Percentiles rank a stretch among this genome's conserved stretches.
Evolutionary conservation across 768 basidiomycete genomes (phyloP).

Genomic region (Mycena indigotica): DNA sequence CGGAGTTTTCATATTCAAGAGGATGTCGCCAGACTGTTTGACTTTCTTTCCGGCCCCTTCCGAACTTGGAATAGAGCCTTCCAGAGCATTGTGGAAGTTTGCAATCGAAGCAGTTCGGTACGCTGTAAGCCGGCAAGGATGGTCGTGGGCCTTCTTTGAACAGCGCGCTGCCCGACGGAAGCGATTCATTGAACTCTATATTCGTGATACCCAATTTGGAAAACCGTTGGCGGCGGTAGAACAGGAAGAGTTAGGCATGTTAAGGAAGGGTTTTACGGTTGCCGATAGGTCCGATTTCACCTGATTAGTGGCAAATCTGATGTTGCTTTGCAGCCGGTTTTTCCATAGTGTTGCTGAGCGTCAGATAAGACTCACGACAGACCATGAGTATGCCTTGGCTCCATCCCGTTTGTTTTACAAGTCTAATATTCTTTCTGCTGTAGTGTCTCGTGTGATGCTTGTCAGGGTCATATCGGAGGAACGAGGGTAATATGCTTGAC

Average conservation of each 20-base stretch:
- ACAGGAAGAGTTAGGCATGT: conserved; percentile 16
- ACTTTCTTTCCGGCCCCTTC: conserved; percentile 30
- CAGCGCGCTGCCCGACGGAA: conserved; percentile 28
- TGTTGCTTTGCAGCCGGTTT: conserved; percentile 11
- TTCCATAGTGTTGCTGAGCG: conserved; percentile 25
- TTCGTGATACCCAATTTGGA: conserved; percentile 26
- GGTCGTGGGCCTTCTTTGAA: conserved; percentile 35
- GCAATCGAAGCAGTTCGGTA: conserved; percentile 29
- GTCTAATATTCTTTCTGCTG: background rate
- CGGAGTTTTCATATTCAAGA: conserved; percentile 30
- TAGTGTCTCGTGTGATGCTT: conserved; percentile 27
- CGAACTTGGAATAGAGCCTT: conserved; percentile 24
- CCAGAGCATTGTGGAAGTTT: conserved; percentile 34
- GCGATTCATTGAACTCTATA: conserved; percentile 28
- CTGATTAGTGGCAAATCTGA: background rate
- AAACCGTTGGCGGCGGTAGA: conserved; percentile 23
- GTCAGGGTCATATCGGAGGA: conserved; percentile 30
- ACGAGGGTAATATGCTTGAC: conserved; percentile 33
- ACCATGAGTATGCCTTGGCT: conserved; percentile 24
- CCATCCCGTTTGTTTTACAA: no score
- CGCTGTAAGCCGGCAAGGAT: conserved; percentile 25
- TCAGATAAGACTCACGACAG: conserved; percentile 24
- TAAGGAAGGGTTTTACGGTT: conserved; percentile 22
- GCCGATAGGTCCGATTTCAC: conserved; percentile 23
- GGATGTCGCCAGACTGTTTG: conserved; percentile 25